Conservation (phyloP, 495 filamentous ascomycete species). For the Aspergillus saccharolyticus region DNA sequence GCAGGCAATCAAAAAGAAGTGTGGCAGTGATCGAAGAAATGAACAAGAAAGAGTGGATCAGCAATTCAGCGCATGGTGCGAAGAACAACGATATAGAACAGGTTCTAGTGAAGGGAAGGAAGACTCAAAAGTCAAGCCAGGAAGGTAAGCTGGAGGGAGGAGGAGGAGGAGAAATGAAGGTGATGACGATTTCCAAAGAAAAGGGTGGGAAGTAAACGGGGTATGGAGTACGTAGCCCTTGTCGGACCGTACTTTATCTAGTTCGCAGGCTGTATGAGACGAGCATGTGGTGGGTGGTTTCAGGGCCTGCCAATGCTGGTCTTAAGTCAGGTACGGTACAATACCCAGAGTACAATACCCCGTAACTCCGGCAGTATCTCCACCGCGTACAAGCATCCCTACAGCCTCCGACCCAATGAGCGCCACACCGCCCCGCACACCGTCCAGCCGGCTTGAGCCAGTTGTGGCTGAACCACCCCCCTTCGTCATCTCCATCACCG, state of each 20-base stretch:
- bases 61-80: conserved; percentile 26
- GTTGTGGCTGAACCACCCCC: conserved; percentile 22
- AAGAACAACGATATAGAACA: neutral
- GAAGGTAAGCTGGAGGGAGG: neutral
- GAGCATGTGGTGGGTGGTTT: too few relatives aligned
- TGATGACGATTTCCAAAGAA: conserved; percentile 7
- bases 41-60: conserved; percentile 8
- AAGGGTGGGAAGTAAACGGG: conserved; percentile 1
- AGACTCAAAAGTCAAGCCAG: neutral
- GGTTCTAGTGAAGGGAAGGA: neutral
- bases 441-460: conserved; percentile 15
- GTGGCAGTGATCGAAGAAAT: too few relatives aligned
- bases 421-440: conserved; percentile 22
- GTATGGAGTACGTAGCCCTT: neutral
- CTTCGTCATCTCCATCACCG: conserved; percentile 23
- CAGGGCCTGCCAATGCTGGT: too few relatives aligned
- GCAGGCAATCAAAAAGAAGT: conserved; percentile 5
- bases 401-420: too few relatives aligned
- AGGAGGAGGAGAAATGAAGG: neutral
- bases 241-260: too few relatives aligned
- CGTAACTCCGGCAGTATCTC: too few relatives aligned
- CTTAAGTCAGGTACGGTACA: neutral
- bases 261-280: too few relatives aligned
- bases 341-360: conserved; percentile 3
- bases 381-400: too few relatives aligned